Evolutionary conservation across 2,329 filamentous ascomycete genomes (phyloP).

Genomic region (Cercospora sp.): DNA sequence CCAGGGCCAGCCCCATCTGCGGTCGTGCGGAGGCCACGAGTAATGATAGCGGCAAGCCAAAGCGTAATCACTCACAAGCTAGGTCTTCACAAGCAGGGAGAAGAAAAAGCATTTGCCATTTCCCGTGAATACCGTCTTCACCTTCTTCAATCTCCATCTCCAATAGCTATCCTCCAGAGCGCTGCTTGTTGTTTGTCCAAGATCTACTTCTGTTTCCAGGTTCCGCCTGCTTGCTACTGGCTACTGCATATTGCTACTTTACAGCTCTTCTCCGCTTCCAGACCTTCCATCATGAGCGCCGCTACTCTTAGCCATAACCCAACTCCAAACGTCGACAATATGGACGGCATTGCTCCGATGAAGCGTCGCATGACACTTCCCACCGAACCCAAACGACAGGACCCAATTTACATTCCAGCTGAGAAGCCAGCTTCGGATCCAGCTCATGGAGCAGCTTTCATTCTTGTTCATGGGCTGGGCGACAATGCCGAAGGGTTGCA

Average conservation of each 20-base stretch:
- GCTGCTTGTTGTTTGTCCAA: conserved; percentile 3
- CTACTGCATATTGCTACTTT: neutral
- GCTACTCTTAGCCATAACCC: conserved; percentile 13
- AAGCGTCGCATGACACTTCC: conserved; percentile 37
- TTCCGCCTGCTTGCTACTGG: conserved; percentile 1
- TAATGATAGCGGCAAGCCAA: neutral
- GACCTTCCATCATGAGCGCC: neutral
- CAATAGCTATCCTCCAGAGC: neutral
- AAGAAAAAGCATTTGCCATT: neutral
- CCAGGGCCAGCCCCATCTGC: conserved; percentile 3
- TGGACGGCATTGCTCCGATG: conserved; percentile 20
- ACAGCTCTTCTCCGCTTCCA: neutral
- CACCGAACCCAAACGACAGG: conserved; percentile 28
- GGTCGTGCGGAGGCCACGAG: conserved; percentile 5
- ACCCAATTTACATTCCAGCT: conserved; percentile 43
- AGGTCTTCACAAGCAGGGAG: conserved; percentile 2
- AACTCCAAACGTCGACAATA: conserved; percentile 18
- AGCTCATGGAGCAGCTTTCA: conserved; percentile 45
- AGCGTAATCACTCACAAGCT: neutral
- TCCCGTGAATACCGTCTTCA: neutral
- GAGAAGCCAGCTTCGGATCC: conserved; percentile 38
- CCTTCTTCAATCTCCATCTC: neutral
- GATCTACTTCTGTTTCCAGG: neutral
- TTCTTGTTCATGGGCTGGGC: conserved; percentile 49
- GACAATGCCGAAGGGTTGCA: conserved; percentile 49